Percentiles rank a stretch among this genome's conserved stretches.
These are phyloP conservation scores for Tanacetum coccineum DNA, from an alignment of 129 eudicot species.

Conservation along the genomic window DNA sequence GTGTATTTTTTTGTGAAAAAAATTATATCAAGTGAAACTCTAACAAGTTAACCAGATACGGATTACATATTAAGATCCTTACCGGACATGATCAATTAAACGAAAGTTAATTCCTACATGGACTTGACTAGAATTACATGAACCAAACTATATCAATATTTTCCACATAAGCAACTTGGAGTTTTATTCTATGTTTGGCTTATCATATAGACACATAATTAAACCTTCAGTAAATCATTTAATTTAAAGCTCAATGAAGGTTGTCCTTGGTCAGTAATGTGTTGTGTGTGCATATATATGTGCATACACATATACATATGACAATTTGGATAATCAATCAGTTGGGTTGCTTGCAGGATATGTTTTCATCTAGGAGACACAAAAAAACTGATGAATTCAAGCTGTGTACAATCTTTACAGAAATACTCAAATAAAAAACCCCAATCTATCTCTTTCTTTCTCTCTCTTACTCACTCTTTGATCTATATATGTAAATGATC, in stretches of 20 bases:
- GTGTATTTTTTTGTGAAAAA: too few species aligned
- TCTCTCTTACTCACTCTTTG: constrained; percentile 9
- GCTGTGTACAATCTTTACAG: constrained; percentile 23
- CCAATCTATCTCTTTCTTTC: constrained; percentile 22
- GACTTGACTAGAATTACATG: neutral
- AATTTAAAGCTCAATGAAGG: constrained; percentile 20
- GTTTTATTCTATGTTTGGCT: constrained; percentile 1
- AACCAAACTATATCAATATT: constrained; percentile 3
- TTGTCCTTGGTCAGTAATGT: constrained; percentile 25
- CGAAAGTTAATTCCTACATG: too few species aligned
- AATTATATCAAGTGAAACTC: too few species aligned
- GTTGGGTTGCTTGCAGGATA: constrained; percentile 35
- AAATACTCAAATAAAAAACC: constrained; percentile 15
- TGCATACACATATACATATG: constrained; percentile 13
- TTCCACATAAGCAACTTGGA: constrained; percentile 5
- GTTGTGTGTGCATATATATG: neutral
- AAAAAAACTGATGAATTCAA: constrained; percentile 30
- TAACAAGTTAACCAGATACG: too few species aligned
- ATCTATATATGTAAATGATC: neutral
- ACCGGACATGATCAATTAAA: too few species aligned
- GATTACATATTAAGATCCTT: too few species aligned
- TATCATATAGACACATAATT: constrained; percentile 19
- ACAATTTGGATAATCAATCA: constrained; percentile 22
- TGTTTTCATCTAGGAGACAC: constrained; percentile 35
- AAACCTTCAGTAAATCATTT: constrained; percentile 20